Evolutionary conservation across 2,329 filamentous ascomycete species (phyloP), one percentile per base, ranked within the genome.

Genomic region (Ophiostoma sp.): DNA sequence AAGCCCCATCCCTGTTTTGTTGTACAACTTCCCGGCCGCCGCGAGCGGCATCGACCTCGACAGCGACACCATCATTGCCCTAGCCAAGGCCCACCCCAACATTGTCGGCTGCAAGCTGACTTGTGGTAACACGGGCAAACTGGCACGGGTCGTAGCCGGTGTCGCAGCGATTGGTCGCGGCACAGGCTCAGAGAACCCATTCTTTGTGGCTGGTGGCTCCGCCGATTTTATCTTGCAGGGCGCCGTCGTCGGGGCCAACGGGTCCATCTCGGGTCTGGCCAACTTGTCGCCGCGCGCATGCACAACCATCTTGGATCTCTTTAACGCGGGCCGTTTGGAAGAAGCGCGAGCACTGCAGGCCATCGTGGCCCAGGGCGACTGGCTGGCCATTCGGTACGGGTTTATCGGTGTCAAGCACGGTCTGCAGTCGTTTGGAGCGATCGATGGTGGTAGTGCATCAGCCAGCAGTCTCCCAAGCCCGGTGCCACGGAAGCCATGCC

Each of bases 201-300:
- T 94, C 84, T 85, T 92, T 79, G 91, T 91, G 74, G 88, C 92
- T 78, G 92, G 91, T 57, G 92, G 92, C 72, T 91, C 89, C 68
- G 91, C 91, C 70, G 92, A 94, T 82, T 93, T 93, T 81, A 91
- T 89, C 15, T 82, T 94, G 15, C 92, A 93, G 80, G 90, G 90
- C 0, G 81, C 93, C 52, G 85, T 92, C 59, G 91, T 89, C 3
- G 92, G 92, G 31, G 92, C 90, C 2, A 88, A 91, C 73, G 92
- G 92, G 45, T 87, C 92, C 78, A 91, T 94, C 75, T 90, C 89
- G 17, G 92, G 92, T 15, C 85, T 92, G 72, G 92, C 87, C 39
- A 94, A 95, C 80, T 84, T 94, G 61, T 86, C 89, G 1, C 92
- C 80, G 7, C 74, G 87, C 78, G 84, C 90, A 3, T 92, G 91